Conservation (phyloP, 331 rosid genomes). For the Telfairia occidentalis region DNA sequence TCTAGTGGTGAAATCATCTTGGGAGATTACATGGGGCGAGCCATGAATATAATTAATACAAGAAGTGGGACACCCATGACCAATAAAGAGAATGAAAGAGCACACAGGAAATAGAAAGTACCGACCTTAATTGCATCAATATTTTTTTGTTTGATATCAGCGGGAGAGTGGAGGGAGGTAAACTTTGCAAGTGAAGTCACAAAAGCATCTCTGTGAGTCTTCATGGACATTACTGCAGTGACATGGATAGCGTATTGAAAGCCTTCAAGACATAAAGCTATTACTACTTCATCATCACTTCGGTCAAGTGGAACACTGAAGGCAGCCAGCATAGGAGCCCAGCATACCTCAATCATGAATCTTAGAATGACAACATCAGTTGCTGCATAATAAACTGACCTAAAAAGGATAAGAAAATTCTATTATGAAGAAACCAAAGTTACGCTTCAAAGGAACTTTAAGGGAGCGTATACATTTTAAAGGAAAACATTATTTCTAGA, state of each 20-base stretch:
- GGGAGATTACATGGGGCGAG: background rate
- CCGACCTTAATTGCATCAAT: conserved; percentile 92
- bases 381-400: conserved; percentile 96
- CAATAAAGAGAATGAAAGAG: background rate
- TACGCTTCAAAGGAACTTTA: background rate
- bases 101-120: conserved; percentile 6
- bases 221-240: conserved; percentile 94
- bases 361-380: conserved; percentile 85
- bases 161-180: conserved; percentile 91
- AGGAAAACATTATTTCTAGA: background rate
- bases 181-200: conserved; percentile 96
- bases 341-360: conserved; percentile 96
- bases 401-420: conserved; percentile 21
- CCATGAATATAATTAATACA: background rate
- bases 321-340: conserved; percentile 99
- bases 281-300: conserved; percentile 83
- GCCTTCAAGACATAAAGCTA: conserved; percentile 89
- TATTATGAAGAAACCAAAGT: background rate
- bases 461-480: background rate
- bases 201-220: conserved; percentile 97
- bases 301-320: conserved; percentile 98
- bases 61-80: background rate
- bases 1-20: background rate
- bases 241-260: conserved; percentile 84
- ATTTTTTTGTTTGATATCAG: conserved; percentile 93